Evolutionary conservation across 148 eudicot genomes (phyloP).

Genomic region (Amaranthus cruentus): DNA sequence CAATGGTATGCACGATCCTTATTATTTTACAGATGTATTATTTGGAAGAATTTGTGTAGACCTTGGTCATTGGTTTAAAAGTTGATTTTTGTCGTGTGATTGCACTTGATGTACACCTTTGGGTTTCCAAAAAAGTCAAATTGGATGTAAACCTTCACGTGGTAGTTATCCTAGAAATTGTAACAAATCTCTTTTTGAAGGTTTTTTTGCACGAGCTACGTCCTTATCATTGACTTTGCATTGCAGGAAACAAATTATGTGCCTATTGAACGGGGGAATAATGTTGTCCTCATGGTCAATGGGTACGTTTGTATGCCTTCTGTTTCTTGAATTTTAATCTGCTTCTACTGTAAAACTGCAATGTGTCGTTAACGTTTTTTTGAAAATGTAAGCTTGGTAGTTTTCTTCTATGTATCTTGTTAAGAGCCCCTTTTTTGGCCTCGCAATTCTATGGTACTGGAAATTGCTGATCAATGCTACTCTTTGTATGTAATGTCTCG

Average conservation of each 20-base stretch:
- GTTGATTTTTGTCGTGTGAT: background rate
- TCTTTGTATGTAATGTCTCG: background rate
- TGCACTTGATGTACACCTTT: background rate
- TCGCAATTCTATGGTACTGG: background rate
- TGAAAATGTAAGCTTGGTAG: background rate
- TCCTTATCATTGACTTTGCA: constrained; percentile 9
- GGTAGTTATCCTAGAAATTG: background rate
- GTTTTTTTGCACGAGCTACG: background rate
- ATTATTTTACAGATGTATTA: too few species aligned
- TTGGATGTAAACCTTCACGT: background rate
- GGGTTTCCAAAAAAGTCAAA: background rate
- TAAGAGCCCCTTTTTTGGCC: background rate
- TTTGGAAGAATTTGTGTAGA: too few species aligned
- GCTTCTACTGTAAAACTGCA: constrained; percentile 7
- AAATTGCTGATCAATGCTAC: background rate
- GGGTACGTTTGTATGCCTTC: constrained; percentile 55
- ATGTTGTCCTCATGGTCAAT: constrained; percentile 84
- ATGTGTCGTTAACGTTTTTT: background rate
- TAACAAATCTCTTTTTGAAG: background rate
- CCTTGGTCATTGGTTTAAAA: too few species aligned
- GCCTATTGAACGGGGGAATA: constrained; percentile 82
- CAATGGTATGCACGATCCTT: too few species aligned
- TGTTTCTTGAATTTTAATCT: background rate
- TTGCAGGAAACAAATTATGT: constrained; percentile 81
- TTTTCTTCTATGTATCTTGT: background rate